These are phyloP conservation scores for Daldinia sp. DNA, from an alignment of 2,329 filamentous ascomycete species.

Conservation along the genomic window DNA sequence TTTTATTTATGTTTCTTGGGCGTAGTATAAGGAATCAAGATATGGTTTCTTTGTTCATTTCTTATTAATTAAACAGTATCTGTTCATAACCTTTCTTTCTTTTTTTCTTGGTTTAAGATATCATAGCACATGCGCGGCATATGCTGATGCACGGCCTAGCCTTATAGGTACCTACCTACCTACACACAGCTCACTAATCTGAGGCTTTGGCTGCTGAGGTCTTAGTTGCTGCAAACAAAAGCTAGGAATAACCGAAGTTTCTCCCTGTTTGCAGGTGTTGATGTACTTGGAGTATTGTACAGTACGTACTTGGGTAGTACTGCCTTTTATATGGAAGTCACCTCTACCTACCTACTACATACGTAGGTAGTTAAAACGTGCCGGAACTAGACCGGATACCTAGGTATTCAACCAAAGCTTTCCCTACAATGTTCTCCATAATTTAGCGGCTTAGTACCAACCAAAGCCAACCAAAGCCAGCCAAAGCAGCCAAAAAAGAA, in stretches of 20 bases:
- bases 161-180: no score
- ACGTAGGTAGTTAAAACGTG: background rate
- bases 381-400: slow-evolving; percentile 3
- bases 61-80: slow-evolving; percentile 5
- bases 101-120: slow-evolving; percentile 2
- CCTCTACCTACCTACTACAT: no score
- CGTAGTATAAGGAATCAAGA: background rate
- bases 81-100: background rate
- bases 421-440: slow-evolving; percentile 19
- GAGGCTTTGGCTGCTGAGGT: background rate
- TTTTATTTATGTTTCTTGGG: background rate
- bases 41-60: slow-evolving; percentile 15
- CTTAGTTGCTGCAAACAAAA: background rate
- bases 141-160: no score
- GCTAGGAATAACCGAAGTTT: slow-evolving; percentile 18
- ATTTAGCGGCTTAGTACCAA: slow-evolving; percentile 2
- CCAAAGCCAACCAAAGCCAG: slow-evolving; percentile 4
- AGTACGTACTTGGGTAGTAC: no score
- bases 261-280: background rate
- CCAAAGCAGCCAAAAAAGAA: background rate
- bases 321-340: no score
- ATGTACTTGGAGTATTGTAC: no score
- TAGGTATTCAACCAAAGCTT: slow-evolving; percentile 9
- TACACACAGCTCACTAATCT: background rate
- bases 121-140: background rate